phyloP scores from a whole-genome alignment of 2,329 filamentous ascomycete species.

The Kalmusia sp. region DNA sequence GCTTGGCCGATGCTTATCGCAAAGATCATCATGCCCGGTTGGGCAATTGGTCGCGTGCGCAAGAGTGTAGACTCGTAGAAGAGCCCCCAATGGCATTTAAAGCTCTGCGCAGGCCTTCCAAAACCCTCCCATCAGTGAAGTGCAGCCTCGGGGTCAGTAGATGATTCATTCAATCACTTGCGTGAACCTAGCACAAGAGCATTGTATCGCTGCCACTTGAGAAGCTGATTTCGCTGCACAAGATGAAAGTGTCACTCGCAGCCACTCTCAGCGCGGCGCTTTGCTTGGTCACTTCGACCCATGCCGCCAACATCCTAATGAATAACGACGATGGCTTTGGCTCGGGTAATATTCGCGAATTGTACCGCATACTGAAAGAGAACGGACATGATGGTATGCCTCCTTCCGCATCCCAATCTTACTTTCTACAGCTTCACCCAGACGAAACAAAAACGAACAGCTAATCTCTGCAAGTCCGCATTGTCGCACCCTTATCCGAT shows the following conservation, averaged over 20 bases:
- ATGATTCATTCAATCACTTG: too few species aligned
- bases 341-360: conserved; percentile 44
- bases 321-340: conserved; percentile 51
- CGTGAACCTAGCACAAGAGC: too few species aligned
- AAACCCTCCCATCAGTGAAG: too few species aligned
- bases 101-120: too few species aligned
- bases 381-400: conserved; percentile 34
- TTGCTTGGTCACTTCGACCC: conserved; percentile 19
- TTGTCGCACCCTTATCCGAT: conserved; percentile 53
- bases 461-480: conserved; percentile 38
- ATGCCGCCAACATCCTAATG: conserved; percentile 45
- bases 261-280: conserved; percentile 24
- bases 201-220: neutral
- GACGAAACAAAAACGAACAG: too few species aligned
- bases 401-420: neutral
- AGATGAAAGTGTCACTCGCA: conserved; percentile 24
- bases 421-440: neutral
- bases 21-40: neutral
- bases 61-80: too few species aligned
- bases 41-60: too few species aligned
- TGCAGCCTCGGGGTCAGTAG: too few species aligned
- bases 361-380: conserved; percentile 35
- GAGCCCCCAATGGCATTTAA: too few species aligned
- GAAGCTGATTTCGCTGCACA: neutral
- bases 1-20: neutral